Conservation (phyloP, 1,284 basidiomycete genomes). For the Cutaneotrichosporon sp. region DNA sequence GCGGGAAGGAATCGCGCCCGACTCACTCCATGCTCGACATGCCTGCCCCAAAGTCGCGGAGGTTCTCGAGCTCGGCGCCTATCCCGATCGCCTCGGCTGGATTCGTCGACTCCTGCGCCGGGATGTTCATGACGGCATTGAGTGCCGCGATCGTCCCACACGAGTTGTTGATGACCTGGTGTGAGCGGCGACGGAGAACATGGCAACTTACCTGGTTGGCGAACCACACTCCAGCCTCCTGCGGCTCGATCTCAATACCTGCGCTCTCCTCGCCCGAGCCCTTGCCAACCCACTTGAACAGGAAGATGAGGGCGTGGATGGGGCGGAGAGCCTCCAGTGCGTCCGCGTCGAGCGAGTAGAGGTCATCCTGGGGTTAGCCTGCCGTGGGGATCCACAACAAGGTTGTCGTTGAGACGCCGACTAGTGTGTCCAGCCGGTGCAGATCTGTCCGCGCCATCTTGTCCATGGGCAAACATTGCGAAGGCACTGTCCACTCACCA, state of each 20-base stretch:
- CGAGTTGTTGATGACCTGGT: constrained; percentile 78
- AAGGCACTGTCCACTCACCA: constrained; percentile 46
- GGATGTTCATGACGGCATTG: constrained; percentile 84
- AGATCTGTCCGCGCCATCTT: too few relatives aligned
- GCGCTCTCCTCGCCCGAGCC: constrained; percentile 47
- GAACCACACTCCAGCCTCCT: constrained; percentile 76
- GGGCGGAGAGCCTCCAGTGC: constrained; percentile 68
- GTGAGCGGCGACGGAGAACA: too few relatives aligned
- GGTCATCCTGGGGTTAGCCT: constrained; percentile 57
- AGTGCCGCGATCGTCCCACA: constrained; percentile 88
- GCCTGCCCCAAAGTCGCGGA: constrained; percentile 70
- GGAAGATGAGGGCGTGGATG: constrained; percentile 79
- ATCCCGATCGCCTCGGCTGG: constrained; percentile 6
- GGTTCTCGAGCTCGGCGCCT: constrained; percentile 61
- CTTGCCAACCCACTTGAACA: constrained; percentile 81
- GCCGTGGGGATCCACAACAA: too few relatives aligned
- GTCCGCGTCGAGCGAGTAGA: constrained; percentile 76
- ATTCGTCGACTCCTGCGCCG: not conserved
- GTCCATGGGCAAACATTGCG: too few relatives aligned
- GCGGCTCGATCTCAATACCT: constrained; percentile 55
- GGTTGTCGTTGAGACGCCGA: too few relatives aligned
- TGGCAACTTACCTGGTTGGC: constrained; percentile 64
- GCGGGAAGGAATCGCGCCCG: too few relatives aligned
- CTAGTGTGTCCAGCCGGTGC: too few relatives aligned
- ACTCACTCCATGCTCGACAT: constrained; percentile 67